Evolutionary conservation across 2,329 filamentous ascomycete species (phyloP).

Genomic region (Sordariomycetes sp.): DNA sequence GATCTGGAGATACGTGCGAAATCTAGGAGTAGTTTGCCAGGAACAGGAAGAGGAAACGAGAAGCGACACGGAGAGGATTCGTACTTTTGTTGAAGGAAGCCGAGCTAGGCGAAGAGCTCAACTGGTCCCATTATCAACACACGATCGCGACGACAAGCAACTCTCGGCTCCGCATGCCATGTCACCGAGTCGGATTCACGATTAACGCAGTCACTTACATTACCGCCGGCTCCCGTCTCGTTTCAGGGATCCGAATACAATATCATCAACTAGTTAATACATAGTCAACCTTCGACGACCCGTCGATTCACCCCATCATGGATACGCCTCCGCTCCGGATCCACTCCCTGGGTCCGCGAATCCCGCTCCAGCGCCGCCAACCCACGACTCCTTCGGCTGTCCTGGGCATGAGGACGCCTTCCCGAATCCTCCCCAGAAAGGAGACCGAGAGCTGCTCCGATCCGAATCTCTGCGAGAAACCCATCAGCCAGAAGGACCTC

Average conservation of each 20-base stretch:
- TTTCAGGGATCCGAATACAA: background rate
- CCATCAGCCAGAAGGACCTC: constrained; percentile 36
- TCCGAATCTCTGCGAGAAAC: constrained; percentile 40
- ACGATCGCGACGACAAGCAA: no score
- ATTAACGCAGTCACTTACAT: background rate
- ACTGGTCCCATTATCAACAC: no score
- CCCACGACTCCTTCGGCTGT: background rate
- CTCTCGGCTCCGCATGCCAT: no score
- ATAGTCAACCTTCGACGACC: background rate
- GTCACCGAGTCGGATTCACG: background rate
- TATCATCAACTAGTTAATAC: background rate
- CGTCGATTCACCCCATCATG: background rate
- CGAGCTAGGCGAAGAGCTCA: no score
- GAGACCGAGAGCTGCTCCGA: constrained; percentile 6
- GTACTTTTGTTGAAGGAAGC: no score
- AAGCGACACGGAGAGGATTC: background rate
- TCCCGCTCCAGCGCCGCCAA: background rate
- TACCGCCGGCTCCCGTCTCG: background rate
- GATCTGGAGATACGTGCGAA: background rate
- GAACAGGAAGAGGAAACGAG: background rate
- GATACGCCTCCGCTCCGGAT: background rate
- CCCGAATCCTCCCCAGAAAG: constrained; percentile 8
- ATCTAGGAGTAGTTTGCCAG: background rate
- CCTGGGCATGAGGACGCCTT: constrained; percentile 5
- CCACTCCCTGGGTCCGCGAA: background rate